Evolutionary conservation across 129 eudicot genomes (phyloP).

Genomic region (Tagetes erecta): DNA sequence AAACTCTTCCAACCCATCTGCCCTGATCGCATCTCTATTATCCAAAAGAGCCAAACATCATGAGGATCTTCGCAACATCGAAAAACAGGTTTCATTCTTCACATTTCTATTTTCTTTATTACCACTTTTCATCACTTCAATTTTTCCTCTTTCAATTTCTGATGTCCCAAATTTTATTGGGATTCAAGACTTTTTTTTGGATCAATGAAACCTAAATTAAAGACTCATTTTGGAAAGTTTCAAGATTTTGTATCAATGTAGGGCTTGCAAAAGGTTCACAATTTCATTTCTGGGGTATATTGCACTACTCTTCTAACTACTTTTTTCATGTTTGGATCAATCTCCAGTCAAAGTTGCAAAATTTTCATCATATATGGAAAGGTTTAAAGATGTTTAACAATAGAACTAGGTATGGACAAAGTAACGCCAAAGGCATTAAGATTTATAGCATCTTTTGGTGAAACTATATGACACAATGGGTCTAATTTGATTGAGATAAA

Average conservation of each 20-base stretch:
- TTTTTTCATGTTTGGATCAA: not conserved
- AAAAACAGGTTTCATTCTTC: slow-evolving; percentile 59
- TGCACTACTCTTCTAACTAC: not conserved
- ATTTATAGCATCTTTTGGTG: not conserved
- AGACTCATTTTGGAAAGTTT: slow-evolving; percentile 12
- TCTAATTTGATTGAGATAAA: not conserved
- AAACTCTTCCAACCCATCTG: slow-evolving; percentile 61
- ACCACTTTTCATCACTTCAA: no score
- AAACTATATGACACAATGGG: not conserved
- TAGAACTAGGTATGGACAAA: not conserved
- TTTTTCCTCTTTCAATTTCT: no score
- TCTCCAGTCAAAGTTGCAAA: not conserved
- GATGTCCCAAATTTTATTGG: not conserved
- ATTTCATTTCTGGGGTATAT: slow-evolving; percentile 16
- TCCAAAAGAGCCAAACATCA: slow-evolving; percentile 83
- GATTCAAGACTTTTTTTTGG: slow-evolving; percentile 4
- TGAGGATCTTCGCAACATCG: slow-evolving; percentile 82
- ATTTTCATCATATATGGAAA: slow-evolving; percentile 8
- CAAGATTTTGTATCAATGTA: slow-evolving; percentile 1
- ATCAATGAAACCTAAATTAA: not conserved
- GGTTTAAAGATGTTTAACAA: not conserved
- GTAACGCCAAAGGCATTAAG: not conserved
- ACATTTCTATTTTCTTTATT: not conserved
- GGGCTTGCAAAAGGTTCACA: not conserved
- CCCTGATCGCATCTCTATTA: slow-evolving; percentile 53